Evolutionary conservation across 192 early-diverging fungal species (phyloP).

Genomic region (Haplosporangium gracile): DNA sequence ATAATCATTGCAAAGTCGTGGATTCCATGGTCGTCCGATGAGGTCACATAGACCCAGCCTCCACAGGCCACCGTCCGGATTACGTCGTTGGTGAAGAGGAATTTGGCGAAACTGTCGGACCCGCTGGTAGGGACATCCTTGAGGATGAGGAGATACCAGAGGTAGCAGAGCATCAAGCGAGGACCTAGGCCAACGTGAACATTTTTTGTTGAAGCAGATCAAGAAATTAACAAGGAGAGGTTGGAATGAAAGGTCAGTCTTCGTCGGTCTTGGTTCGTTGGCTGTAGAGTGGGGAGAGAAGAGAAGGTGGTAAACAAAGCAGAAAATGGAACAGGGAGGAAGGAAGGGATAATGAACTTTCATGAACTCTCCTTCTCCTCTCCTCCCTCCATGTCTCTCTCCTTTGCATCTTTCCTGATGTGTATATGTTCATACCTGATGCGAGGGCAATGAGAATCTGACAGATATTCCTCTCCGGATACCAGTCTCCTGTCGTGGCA

Average conservation of each 20-base stretch:
- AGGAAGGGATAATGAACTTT: no score
- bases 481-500: slow-evolving; percentile 82
- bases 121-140: slow-evolving; percentile 17
- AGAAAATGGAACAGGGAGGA: not conserved
- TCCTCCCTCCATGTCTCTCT: not conserved
- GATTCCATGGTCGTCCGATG: slow-evolving; percentile 76
- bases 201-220: slow-evolving; percentile 1
- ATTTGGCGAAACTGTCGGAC: slow-evolving; percentile 46
- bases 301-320: not conserved
- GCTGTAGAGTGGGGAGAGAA: not conserved
- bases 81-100: slow-evolving; percentile 57
- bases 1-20: slow-evolving; percentile 84
- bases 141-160: slow-evolving; percentile 59
- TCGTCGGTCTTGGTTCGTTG: not conserved
- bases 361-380: not conserved
- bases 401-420: not conserved
- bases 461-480: slow-evolving; percentile 76
- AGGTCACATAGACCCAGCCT: slow-evolving; percentile 87
- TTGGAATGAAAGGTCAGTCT: not conserved
- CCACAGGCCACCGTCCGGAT: slow-evolving; percentile 77
- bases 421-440: slow-evolving; percentile 46
- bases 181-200: slow-evolving; percentile 34
- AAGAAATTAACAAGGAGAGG: not conserved
- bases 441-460: slow-evolving; percentile 81
- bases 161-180: slow-evolving; percentile 59